A percentile compares a stretch with the other conserved stretches of the same genome.
These are phyloP conservation scores for Biscogniauxia sp. DNA, from an alignment of 2,329 filamentous ascomycete species.

Conservation along the genomic window DNA sequence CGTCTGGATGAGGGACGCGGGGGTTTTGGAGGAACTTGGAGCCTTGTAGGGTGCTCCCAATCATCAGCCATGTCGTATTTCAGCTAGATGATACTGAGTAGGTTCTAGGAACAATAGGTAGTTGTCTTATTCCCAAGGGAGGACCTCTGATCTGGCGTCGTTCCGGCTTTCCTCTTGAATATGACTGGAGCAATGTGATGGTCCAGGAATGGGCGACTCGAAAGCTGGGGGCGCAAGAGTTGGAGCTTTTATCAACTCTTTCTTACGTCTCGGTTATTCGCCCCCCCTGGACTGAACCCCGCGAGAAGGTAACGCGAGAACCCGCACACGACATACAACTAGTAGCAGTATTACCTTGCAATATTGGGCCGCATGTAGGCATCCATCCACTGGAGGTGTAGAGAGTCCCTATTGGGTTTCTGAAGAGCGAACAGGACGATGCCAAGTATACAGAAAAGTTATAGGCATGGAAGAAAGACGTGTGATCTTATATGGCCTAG, in stretches of 20 bases:
- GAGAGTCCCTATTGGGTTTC: conserved; percentile 20
- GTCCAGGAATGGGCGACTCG: neutral
- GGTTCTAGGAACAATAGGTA: too few relatives aligned
- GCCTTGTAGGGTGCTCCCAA: conserved; percentile 10
- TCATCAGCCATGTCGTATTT: conserved; percentile 24
- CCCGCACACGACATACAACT: conserved; percentile 21
- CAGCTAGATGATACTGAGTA: conserved; percentile 4
- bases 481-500: too few relatives aligned
- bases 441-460: conserved; percentile 1
- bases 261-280: conserved; percentile 13
- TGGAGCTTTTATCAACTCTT: conserved; percentile 4
- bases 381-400: conserved; percentile 14
- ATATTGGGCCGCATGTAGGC: conserved; percentile 21
- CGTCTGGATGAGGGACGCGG: conserved; percentile 16
- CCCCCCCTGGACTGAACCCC: conserved; percentile 1
- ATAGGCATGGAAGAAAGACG: too few relatives aligned
- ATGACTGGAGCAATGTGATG: too few relatives aligned
- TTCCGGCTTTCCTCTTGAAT: too few relatives aligned
- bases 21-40: conserved; percentile 13
- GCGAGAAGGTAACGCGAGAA: conserved; percentile 10
- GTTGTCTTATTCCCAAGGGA: too few relatives aligned
- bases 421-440: conserved; percentile 15
- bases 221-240: conserved; percentile 5
- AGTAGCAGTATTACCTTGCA: conserved; percentile 17
- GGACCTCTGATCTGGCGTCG: too few relatives aligned